Evolutionary conservation across 192 early-diverging fungal genomes (phyloP), one percentile per base, ranked within the genome.

Genomic region (Coemansia sp.): DNA sequence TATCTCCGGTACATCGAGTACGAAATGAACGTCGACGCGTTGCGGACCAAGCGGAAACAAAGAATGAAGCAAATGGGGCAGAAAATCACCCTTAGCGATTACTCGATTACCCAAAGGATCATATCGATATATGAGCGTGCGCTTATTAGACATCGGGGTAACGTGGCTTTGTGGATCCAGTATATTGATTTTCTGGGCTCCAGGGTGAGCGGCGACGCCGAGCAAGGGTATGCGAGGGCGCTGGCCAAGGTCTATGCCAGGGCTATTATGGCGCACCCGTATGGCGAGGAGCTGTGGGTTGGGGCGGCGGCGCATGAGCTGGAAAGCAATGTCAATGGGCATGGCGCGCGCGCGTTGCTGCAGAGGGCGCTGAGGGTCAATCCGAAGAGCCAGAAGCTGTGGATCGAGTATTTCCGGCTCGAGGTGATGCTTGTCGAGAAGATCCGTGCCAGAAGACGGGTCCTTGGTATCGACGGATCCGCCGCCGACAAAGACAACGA

Each of bases 1-100:
- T 99, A 86, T 72, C 81, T 99, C 28, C 87, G 91, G 22, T 94
- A 94, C 78, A 94, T 97, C 64, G 91, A 93, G 60, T 99, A 94
- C 81, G 97, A 99, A 68, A 90, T 88, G 78, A 95, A 93, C 74
- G 82, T 97, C 55, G 93, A 97, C 49, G 69, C 83, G 27, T 74
- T 97, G 49, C 85, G 95, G 24, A 83, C 79, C 66, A 90, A 91
- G 67, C 84, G 96, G 29, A 89, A 90, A 61, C 62, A 74, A 23
- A 84, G 93, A 4, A 61, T 91, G 59, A 70, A 82, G 30, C 61
- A 65, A 18, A 7, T 35, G n/a, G 62, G 55, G 27, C 50, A 62
- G 34, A 71, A 76, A 46, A 63, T 65, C n/a, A 81, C 91, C 23
- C 66, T 92, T 24, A 86, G 86, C 50, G 92, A 95, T 63, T 88